Percentiles rank a stretch among this genome's conserved stretches.
Evolutionary conservation across 1,284 basidiomycete genomes (phyloP).

Genomic region (Trametes sp.): DNA sequence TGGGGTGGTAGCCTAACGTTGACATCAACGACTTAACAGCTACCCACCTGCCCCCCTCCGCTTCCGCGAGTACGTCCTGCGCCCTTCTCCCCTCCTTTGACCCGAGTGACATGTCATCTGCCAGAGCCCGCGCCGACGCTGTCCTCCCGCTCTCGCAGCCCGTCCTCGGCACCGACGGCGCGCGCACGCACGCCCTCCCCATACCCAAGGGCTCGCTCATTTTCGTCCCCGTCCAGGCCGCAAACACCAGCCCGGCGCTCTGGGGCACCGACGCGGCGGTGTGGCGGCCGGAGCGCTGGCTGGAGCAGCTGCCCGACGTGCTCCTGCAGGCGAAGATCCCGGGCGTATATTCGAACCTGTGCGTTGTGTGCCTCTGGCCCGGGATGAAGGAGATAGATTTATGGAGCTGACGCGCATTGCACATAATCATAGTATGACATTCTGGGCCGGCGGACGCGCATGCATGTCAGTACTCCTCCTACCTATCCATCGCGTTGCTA

Average conservation of each 20-base stretch:
- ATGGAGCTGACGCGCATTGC: slow-evolving; percentile 5
- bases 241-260: slow-evolving; percentile 20
- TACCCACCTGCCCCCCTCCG: neutral
- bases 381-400: neutral
- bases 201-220: slow-evolving; percentile 22
- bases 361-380: slow-evolving; percentile 12
- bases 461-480: slow-evolving; percentile 38
- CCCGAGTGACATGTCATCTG: neutral
- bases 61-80: slow-evolving; percentile 5
- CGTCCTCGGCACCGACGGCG: slow-evolving; percentile 18
- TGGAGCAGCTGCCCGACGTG: slow-evolving; percentile 19
- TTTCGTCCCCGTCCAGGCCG: slow-evolving; percentile 15
- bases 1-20: neutral
- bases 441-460: slow-evolving; percentile 40
- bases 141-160: slow-evolving; percentile 24
- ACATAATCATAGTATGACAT: slow-evolving; percentile 38
- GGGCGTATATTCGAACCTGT: slow-evolving; percentile 26
- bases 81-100: too few relatives aligned
- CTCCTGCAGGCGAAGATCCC: slow-evolving; percentile 24
- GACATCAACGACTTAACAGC: neutral
- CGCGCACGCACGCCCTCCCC: slow-evolving; percentile 12
- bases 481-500: neutral
- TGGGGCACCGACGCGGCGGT: slow-evolving; percentile 26
- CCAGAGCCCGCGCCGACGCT: slow-evolving; percentile 16
- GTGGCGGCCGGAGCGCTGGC: slow-evolving; percentile 30